Conservation (phyloP, 768 basidiomycete genomes). For the Hebeloma cylindrosporum region DNA sequence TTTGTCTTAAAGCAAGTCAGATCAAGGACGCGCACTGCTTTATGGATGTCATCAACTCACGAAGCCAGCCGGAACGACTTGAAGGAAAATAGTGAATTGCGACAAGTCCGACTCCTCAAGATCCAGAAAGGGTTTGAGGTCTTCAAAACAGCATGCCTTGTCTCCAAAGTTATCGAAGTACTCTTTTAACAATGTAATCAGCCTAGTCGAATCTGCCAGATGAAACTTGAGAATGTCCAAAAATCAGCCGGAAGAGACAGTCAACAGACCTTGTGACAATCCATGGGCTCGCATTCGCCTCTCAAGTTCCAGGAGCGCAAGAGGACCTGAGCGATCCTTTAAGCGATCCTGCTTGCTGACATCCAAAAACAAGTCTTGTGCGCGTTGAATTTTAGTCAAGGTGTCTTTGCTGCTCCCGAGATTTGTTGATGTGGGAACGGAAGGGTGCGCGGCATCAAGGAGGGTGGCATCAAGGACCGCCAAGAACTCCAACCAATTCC, state of each 20-base stretch:
- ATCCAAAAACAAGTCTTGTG: slow-evolving; percentile 51
- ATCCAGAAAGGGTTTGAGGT: slow-evolving; percentile 65
- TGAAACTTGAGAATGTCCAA: neutral
- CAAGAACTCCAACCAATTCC: slow-evolving; percentile 85
- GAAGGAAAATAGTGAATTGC: slow-evolving; percentile 56
- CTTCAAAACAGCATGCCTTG: slow-evolving; percentile 87
- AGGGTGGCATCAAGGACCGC: slow-evolving; percentile 72
- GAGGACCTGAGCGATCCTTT: slow-evolving; percentile 69
- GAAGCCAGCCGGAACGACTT: slow-evolving; percentile 44
- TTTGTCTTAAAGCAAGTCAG: slow-evolving; percentile 40
- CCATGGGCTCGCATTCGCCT: slow-evolving; percentile 50
- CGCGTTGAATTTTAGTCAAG: slow-evolving; percentile 35
- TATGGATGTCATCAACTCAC: slow-evolving; percentile 35
- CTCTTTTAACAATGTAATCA: slow-evolving; percentile 52
- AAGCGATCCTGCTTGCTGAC: slow-evolving; percentile 65
- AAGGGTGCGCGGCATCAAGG: slow-evolving; percentile 35
- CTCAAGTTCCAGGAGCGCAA: slow-evolving; percentile 79
- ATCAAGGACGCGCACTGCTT: neutral
- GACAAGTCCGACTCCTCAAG: slow-evolving; percentile 47
- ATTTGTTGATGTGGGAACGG: slow-evolving; percentile 20
- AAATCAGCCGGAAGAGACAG: neutral
- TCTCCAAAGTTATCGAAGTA: slow-evolving; percentile 76
- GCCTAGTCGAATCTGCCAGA: slow-evolving; percentile 41
- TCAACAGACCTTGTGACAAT: slow-evolving; percentile 47
- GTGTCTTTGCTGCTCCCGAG: slow-evolving; percentile 23